These are phyloP conservation scores for Mycena citricolor DNA, from an alignment of 1,284 basidiomycete genomes.

Conservation along the genomic window DNA sequence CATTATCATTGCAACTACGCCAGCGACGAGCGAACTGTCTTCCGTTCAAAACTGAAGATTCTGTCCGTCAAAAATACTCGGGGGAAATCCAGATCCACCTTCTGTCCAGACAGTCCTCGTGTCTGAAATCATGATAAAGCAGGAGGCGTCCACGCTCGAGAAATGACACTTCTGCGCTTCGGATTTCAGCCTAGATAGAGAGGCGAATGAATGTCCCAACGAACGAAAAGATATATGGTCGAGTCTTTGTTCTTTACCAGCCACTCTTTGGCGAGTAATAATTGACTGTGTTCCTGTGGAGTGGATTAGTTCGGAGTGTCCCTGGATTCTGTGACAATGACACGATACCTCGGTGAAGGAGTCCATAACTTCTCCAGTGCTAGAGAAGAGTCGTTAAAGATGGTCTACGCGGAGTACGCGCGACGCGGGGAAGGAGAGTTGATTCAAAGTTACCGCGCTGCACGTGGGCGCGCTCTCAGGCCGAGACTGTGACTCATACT, in stretches of 20 bases:
- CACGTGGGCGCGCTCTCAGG: too few species aligned
- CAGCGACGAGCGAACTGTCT: conserved; percentile 67
- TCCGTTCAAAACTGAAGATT: conserved; percentile 49
- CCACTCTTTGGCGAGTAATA: conserved; percentile 68
- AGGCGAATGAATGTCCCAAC: conserved; percentile 29
- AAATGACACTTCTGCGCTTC: conserved; percentile 56
- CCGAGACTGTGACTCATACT: too few species aligned
- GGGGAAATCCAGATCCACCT: conserved; percentile 41
- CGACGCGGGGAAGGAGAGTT: too few species aligned
- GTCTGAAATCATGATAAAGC: conserved; percentile 67
- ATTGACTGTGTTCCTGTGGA: conserved; percentile 53
- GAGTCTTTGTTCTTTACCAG: conserved; percentile 64
- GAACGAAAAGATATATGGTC: conserved; percentile 68
- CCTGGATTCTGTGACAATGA: too few species aligned
- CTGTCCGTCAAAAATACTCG: conserved; percentile 1
- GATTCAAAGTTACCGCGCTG: too few species aligned
- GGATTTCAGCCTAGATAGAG: conserved; percentile 15
- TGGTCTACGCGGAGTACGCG: too few species aligned
- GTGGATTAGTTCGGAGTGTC: too few species aligned
- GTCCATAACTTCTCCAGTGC: too few species aligned
- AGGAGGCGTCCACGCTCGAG: conserved; percentile 52
- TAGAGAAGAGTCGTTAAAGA: too few species aligned
- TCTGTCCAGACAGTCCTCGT: conserved; percentile 75
- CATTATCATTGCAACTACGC: conserved; percentile 51
- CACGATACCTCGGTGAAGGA: too few species aligned